These are phyloP conservation scores for Amoebophrya sp. DNA, from an alignment of 169 alveolate species.

Conservation along the genomic window DNA sequence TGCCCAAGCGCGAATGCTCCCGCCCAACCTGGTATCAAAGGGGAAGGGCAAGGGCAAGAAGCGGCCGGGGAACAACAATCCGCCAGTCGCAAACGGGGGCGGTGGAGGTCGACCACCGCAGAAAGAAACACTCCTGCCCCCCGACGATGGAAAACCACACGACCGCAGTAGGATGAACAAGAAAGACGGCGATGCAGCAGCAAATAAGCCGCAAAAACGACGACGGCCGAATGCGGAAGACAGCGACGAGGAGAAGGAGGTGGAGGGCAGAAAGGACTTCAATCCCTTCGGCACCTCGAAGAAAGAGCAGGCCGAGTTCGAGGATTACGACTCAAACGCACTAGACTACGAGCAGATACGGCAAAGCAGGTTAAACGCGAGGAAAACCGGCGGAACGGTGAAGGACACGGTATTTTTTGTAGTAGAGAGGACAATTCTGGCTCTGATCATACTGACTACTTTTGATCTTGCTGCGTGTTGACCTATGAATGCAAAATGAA, in stretches of 20 bases:
- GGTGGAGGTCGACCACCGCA: no score
- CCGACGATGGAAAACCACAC: not conserved
- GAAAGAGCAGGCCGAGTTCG: not conserved
- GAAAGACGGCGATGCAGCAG: not conserved
- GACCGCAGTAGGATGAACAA: not conserved
- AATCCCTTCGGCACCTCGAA: not conserved
- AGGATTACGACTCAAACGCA: not conserved
- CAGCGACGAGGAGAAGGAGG: constrained; percentile 9
- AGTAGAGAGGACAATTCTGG: no score
- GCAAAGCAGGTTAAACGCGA: not conserved
- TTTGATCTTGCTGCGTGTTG: no score
- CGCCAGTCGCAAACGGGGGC: no score
- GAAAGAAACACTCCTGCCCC: no score
- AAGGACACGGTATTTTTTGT: constrained; percentile 7
- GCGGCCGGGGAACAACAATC: not conserved
- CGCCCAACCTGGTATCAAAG: not conserved
- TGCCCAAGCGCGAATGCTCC: not conserved
- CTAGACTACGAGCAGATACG: not conserved
- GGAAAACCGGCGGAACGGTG: not conserved
- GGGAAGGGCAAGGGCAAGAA: constrained; percentile 4
- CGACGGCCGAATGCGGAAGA: not conserved
- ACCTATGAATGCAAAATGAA: no score
- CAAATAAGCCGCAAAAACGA: not conserved
- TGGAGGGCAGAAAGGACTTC: not conserved
- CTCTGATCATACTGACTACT: no score